Base-by-base conservation (phyloP, 2,329 filamentous ascomycete genomes). In the Botrytis byssoidea region DNA sequence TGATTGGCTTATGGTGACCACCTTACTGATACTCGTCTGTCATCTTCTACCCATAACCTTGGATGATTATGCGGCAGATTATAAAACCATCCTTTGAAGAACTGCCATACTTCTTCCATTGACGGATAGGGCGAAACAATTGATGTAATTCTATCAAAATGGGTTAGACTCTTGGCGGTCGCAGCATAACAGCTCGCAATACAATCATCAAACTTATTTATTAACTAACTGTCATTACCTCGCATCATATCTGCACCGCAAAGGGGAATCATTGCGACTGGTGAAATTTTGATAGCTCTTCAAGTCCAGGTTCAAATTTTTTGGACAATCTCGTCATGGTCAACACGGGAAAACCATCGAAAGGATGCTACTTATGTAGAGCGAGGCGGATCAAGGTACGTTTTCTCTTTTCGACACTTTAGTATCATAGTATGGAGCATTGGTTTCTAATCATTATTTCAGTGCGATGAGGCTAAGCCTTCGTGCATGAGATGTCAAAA, bases 391-490 rank as follows among this genome's bases (percentile, higher is more conserved):
- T 76, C 35, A 75, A 76, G 74, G 71, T 72, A 69, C 18, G 61
- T 60, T 22, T 25, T 9, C 5, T 48, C 8, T 6, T 8, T 25
- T 48, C 48, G 44, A n/a, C 32, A 63, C 29, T 22, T 29, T 7
- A n/a, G n/a, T 7, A 14, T 22, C 51, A 42, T 25, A 35, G 2
- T 44, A 16, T 37, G 29, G 29, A 68, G 37, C 10, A 29, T 32
- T 25, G 20, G 35, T 48, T 44, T 25, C 46, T 71, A 48, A 57
- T 73, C 1, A 1, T 42, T 18, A 40, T 12, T n/a, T 22, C 76
- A 91, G 89, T 91, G 89, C 80, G 89, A 91, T 81, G 89, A 91
- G 81, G 87, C 85, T 61, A 89, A 88, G 75, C 89, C 89, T 14
- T 87, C 86, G 4, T 91, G 89, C 81, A 87, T 86, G 66, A 88